Evolutionary conservation across 176 grass and related monocot genomes (phyloP), one percentile per base, ranked within the genome.

Genomic region (Rhynchospora breviuscula): DNA sequence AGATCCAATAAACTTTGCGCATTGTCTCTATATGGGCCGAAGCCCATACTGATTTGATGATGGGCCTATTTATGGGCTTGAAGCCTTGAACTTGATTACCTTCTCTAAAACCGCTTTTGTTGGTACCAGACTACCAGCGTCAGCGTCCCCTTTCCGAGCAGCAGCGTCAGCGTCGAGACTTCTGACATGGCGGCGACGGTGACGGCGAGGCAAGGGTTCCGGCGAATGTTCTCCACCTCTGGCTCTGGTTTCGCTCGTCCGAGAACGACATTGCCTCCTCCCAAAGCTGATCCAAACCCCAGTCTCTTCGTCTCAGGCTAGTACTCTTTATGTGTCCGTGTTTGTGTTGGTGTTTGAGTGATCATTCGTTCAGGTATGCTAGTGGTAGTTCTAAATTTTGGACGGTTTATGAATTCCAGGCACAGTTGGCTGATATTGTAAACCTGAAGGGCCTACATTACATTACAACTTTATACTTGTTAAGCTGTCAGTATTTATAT

Each of bases 221-320:
- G 91, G 77, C 91, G 93, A 25, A 67, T 93, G 70, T 91, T 95
- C 89, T 95, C 93, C 17, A 54, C 86, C 22, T 89, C 91, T 1
- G 85, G 93, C 22, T 89, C 91, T 1, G 85, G 93, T 74, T 93
- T 95, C 64, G 31, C 81, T 15, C 85, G 82, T 63, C 76, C 68
- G 64, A 88, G 86, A 53, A 18, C 86, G 18, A 7, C 87, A 12
- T 54, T 81, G 7, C 61, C 89, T 46, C 80, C 88, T 31, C 89
- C 91, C 5, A 81, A 88, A 85, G 82, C 95, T 25, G 92, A 98
- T 66, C 95, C 95, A 47, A 94, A 85, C 31, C 68, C 86, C 9
- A 98, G 91, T 73, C 91, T 98, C 82, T 95, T 93, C 85, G 83
- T 98, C 83, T 98, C 96, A 49, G 96, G 96, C 81, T 35, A 80